A percentile compares a stretch with the other conserved stretches of the same genome.
Evolutionary conservation across 2,329 filamentous ascomycete genomes (phyloP).

Genomic region (Didymella pomorum): DNA sequence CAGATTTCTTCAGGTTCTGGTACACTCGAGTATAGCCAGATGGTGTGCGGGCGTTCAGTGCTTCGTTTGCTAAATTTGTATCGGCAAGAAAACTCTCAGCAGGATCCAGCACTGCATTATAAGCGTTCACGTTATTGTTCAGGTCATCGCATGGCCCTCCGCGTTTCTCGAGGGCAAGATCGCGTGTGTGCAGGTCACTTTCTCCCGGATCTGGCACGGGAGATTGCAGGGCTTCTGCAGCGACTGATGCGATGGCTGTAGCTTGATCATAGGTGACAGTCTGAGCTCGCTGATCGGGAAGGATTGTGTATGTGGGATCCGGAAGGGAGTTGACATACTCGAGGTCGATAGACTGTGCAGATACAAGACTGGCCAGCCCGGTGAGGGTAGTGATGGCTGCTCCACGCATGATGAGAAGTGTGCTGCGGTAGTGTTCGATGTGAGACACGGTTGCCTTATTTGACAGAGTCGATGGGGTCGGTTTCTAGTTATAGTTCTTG

Average conservation of each 20-base stretch:
- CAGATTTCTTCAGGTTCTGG: neutral
- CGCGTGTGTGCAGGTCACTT: neutral
- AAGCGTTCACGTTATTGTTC: neutral
- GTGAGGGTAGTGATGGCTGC: constrained; percentile 3
- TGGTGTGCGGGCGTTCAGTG: neutral
- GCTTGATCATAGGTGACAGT: constrained; percentile 5
- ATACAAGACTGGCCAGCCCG: constrained; percentile 4
- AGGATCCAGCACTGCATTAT: constrained; percentile 6
- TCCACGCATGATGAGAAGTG: too few species aligned
- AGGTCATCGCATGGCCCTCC: neutral
- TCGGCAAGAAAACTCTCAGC: neutral
- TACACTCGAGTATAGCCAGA: constrained; percentile 4
- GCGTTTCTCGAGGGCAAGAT: constrained; percentile 2
- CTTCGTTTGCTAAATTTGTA: neutral
- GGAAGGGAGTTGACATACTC: neutral
- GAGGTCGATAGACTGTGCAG: constrained; percentile 1
- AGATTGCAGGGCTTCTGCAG: neutral
- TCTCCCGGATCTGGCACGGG: constrained; percentile 1
- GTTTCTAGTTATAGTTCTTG: too few species aligned
- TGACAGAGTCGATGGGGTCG: too few species aligned
- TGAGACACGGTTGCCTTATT: too few species aligned
- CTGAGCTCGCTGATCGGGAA: constrained; percentile 6
- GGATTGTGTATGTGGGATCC: constrained; percentile 2
- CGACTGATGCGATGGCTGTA: constrained; percentile 3
- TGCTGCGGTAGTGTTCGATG: too few species aligned